phyloP scores from a whole-genome alignment of 257 asterid species.

The Capsicum baccatum region DNA sequence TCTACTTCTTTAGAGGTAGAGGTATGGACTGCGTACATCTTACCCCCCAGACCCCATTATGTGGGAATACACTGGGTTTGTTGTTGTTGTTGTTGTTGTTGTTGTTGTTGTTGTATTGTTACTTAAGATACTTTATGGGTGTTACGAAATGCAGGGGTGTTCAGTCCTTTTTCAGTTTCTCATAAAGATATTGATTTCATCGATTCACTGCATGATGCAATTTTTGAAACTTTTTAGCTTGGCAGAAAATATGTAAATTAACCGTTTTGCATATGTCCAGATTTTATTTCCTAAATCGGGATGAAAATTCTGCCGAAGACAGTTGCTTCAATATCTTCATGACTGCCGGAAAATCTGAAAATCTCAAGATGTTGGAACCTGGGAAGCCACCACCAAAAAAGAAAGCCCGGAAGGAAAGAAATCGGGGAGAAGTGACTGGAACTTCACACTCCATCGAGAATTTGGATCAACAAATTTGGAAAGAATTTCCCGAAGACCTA shows the following conservation, averaged over 20 bases:
- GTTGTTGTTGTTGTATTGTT: no score
- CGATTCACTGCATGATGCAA: conserved; percentile 2
- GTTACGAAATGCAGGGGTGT: neutral
- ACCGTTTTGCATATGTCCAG: conserved; percentile 48
- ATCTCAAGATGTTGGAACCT: conserved; percentile 82
- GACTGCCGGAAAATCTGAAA: conserved; percentile 82
- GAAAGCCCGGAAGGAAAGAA: conserved; percentile 70
- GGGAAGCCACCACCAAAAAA: conserved; percentile 82
- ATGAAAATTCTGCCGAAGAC: conserved; percentile 55
- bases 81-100: no score
- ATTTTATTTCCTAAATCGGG: conserved; percentile 64
- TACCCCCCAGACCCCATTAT: no score
- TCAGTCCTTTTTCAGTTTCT: conserved; percentile 7
- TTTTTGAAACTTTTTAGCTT: neutral
- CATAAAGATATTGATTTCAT: neutral
- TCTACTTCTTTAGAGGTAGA: no score
- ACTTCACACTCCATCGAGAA: conserved; percentile 46
- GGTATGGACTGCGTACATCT: no score
- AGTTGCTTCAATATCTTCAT: conserved; percentile 63
- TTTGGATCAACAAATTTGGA: conserved; percentile 82
- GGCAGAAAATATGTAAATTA: conserved; percentile 36
- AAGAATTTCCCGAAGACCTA: conserved; percentile 94
- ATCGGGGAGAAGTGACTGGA: conserved; percentile 51
- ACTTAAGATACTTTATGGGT: no score
- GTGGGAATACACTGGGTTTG: no score